Conservation (phyloP, 2,329 filamentous ascomycete species). For the Parastagonospora nodorum region DNA sequence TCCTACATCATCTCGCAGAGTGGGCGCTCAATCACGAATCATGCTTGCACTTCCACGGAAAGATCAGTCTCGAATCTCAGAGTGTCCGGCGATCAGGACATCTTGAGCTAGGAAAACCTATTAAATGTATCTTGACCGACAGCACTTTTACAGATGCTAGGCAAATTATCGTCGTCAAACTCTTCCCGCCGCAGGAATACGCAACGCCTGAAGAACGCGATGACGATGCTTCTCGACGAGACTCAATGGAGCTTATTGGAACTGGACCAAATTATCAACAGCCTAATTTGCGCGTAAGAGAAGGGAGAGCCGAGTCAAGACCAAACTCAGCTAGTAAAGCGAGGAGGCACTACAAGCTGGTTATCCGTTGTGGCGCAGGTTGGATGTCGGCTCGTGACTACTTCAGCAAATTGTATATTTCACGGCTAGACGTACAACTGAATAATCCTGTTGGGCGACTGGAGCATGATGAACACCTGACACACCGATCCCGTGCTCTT, state of each 20-base stretch:
- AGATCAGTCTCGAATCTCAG: conserved; percentile 24
- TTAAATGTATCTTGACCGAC: conserved; percentile 32
- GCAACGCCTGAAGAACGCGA: background rate
- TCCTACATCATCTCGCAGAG: conserved; percentile 26
- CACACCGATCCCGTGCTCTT: conserved; percentile 4
- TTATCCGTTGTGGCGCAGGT: conserved; percentile 35
- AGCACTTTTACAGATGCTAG: conserved; percentile 15
- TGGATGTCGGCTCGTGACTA: conserved; percentile 39
- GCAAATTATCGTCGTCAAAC: conserved; percentile 29
- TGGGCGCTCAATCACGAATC: conserved; percentile 39
- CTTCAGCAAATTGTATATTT: conserved; percentile 32
- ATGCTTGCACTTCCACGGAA: conserved; percentile 35
- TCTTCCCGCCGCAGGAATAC: conserved; percentile 27
- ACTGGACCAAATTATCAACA: background rate
- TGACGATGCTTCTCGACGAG: conserved; percentile 1
- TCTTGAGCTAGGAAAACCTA: conserved; percentile 30
- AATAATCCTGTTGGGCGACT: background rate
- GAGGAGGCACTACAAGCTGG: conserved; percentile 25
- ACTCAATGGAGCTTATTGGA: conserved; percentile 5
- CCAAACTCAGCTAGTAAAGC: background rate
- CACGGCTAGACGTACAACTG: conserved; percentile 8
- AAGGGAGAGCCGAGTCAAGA: background rate
- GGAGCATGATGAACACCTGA: conserved; percentile 2
- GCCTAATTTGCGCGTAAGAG: background rate
- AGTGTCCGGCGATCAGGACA: conserved; percentile 5